These are phyloP conservation scores for Schizonepeta tenuifolia DNA, from an alignment of 257 asterid genomes.

Conservation along the genomic window DNA sequence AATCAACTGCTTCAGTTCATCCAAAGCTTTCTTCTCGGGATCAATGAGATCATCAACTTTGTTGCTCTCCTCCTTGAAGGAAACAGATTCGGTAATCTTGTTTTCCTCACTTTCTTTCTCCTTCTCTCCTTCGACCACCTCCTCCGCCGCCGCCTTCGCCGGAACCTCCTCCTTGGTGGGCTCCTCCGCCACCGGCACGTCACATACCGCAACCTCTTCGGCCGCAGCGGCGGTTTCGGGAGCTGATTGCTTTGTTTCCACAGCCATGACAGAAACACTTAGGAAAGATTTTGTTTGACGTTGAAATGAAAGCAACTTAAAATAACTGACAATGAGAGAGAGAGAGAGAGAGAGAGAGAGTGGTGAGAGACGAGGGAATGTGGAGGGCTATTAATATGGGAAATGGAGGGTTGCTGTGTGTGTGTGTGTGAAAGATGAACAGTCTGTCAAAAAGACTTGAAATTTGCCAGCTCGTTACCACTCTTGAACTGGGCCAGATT, in stretches of 20 bases:
- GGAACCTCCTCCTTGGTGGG: slow-evolving; percentile 37
- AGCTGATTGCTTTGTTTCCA: slow-evolving; percentile 48
- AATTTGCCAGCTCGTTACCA: slow-evolving; percentile 56
- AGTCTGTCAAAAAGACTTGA: slow-evolving; percentile 47
- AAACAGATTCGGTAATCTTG: slow-evolving; percentile 49
- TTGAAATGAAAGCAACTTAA: not conserved
- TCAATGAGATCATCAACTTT: slow-evolving; percentile 67
- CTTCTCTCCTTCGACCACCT: slow-evolving; percentile 37
- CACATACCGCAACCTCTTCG: slow-evolving; percentile 36
- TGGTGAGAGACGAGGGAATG: slow-evolving; percentile 22
- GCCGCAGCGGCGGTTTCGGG: slow-evolving; percentile 37
- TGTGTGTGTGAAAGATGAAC: slow-evolving; percentile 34
- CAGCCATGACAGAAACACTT: slow-evolving; percentile 46
- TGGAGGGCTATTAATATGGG: slow-evolving; percentile 36
- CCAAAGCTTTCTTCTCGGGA: slow-evolving; percentile 66
- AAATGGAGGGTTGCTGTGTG: slow-evolving; percentile 17
- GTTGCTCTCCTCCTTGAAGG: slow-evolving; percentile 72
- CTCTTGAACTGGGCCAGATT: slow-evolving; percentile 42
- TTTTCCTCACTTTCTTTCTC: slow-evolving; percentile 34
- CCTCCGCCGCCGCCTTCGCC: slow-evolving; percentile 35
- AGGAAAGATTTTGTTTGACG: not conserved
- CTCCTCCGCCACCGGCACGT: slow-evolving; percentile 51
- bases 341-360: slow-evolving; percentile 16
- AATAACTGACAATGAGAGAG: not conserved
- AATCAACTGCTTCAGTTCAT: slow-evolving; percentile 56